Evolutionary conservation across 495 filamentous ascomycete genomes (phyloP), one percentile per base, ranked within the genome.

Genomic region (Trichoderma reesei): DNA sequence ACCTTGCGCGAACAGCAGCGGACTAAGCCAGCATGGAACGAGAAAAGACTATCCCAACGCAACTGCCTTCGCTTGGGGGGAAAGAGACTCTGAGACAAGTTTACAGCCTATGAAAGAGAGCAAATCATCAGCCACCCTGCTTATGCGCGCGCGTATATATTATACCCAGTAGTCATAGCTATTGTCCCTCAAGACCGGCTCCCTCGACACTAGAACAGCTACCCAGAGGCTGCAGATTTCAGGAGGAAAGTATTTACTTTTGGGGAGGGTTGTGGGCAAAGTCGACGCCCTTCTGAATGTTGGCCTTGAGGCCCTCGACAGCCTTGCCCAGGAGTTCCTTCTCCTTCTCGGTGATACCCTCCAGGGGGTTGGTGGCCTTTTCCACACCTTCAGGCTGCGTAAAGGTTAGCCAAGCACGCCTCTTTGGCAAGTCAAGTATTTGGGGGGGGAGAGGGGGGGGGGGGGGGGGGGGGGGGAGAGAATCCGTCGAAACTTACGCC

Each of bases 271-370:
- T 92, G 83, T 92, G 84, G 72, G 74, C 85, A 73, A 98, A 98
- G 70, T 88, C 86, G 68, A 97, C 79, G 69, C 94, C 94, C 84
- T 97, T 97, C 69, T 84, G 77, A 71, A 98, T 96, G 78, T 96
- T 98, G 80, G 83, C 87, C 83, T 91, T 89, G 38, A 98, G 82
- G 63, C 85, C 94, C 67, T 79, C 77, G 69, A 88, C 80, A 72
- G 82, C 85, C 67, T 82, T 84, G 68, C 90, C 84, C 64, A 98
- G 86, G 62, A 98, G 85, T 67, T 83, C 82, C 86, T 94, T 88
- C 86, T 98, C 94, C 73, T 88, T 79, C 9, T 89, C 86, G 69
- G 87, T 90, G 69, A 90, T 79, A 63, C 80, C 78, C 48, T 77
- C 79, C 62, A 98, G 82, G 65, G 90, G 82, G 80, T 98, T 91